These are phyloP conservation scores for Clavaria fumosa DNA, from an alignment of 768 basidiomycete genomes.

Conservation along the genomic window DNA sequence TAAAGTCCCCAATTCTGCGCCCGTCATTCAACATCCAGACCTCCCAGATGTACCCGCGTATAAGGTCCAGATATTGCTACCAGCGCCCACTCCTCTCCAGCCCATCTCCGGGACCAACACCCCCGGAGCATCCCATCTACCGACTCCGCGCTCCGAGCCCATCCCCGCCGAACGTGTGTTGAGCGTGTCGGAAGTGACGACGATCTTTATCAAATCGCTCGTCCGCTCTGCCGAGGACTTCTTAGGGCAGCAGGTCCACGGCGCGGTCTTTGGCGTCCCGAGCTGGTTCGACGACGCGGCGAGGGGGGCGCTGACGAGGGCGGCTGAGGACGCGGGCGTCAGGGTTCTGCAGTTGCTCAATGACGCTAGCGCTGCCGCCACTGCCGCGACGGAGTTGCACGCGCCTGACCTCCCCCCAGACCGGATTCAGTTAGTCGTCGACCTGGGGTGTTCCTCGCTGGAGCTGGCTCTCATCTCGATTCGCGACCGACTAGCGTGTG, in stretches of 20 bases:
- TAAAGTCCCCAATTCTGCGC: constrained; percentile 39
- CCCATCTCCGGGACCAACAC: constrained; percentile 28
- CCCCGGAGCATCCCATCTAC: constrained; percentile 47
- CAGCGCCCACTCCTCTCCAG: constrained; percentile 56
- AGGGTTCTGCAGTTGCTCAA: constrained; percentile 77
- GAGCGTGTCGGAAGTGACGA: constrained; percentile 69
- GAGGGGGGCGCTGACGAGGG: constrained; percentile 51
- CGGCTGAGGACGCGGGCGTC: constrained; percentile 70
- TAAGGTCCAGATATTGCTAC: constrained; percentile 66
- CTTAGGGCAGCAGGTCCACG: constrained; percentile 61
- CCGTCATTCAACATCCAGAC: constrained; percentile 64
- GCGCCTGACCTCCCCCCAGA: constrained; percentile 31
- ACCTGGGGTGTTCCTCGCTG: constrained; percentile 65
- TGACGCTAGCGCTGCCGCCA: constrained; percentile 62
- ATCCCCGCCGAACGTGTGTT: constrained; percentile 50
- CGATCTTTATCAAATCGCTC: constrained; percentile 75
- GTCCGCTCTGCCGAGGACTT: constrained; percentile 83
- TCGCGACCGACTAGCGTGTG: constrained; percentile 57
- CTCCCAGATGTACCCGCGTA: constrained; percentile 63
- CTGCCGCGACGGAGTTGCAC: constrained; percentile 34
- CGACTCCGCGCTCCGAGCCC: constrained; percentile 67
- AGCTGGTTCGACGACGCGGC: constrained; percentile 57
- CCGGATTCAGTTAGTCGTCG: constrained; percentile 67
- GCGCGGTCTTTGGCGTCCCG: constrained; percentile 77
- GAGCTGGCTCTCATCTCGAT: constrained; percentile 55